Conservation (phyloP, 2,329 filamentous ascomycete species). For the Torrubiella hemipterigena region DNA sequence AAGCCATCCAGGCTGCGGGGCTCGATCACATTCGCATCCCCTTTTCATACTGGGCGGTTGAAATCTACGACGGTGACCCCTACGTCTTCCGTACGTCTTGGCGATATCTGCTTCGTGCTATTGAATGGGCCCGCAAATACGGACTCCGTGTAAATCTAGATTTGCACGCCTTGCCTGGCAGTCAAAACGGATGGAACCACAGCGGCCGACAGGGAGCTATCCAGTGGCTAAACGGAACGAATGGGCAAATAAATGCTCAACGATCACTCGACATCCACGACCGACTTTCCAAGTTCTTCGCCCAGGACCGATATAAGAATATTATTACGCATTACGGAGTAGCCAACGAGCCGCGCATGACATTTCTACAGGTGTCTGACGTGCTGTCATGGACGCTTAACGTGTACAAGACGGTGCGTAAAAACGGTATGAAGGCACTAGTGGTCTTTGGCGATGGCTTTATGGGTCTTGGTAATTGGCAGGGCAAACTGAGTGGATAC, state of each 20-base stretch:
- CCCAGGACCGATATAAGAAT: conserved; percentile 85
- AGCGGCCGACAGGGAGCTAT: conserved; percentile 73
- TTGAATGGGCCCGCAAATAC: conserved; percentile 89
- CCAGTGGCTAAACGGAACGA: conserved; percentile 81
- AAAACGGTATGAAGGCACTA: conserved; percentile 60
- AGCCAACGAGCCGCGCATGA: conserved; percentile 89
- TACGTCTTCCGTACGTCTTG: conserved; percentile 81
- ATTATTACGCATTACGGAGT: conserved; percentile 88
- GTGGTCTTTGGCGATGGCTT: conserved; percentile 93
- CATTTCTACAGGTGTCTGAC: conserved; percentile 47
- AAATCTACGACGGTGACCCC: conserved; percentile 72
- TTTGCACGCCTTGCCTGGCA: conserved; percentile 80
- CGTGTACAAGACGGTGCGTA: conserved; percentile 60
- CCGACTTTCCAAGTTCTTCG: conserved; percentile 80
- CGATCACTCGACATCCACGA: conserved; percentile 81
- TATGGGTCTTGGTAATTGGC: conserved; percentile 82
- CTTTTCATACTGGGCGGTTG: conserved; percentile 89
- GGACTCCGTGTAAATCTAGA: conserved; percentile 89
- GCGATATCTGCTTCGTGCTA: conserved; percentile 83
- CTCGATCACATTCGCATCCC: conserved; percentile 96
- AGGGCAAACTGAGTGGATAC: conserved; percentile 63
- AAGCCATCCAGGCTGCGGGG: conserved; percentile 73
- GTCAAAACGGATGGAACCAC: conserved; percentile 97
- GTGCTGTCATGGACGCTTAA: conserved; percentile 72
- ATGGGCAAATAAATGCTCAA: conserved; percentile 67